Evolutionary conservation across 1,139 yeast genomes (phyloP).

Genomic region (Candida tunisiensis): DNA sequence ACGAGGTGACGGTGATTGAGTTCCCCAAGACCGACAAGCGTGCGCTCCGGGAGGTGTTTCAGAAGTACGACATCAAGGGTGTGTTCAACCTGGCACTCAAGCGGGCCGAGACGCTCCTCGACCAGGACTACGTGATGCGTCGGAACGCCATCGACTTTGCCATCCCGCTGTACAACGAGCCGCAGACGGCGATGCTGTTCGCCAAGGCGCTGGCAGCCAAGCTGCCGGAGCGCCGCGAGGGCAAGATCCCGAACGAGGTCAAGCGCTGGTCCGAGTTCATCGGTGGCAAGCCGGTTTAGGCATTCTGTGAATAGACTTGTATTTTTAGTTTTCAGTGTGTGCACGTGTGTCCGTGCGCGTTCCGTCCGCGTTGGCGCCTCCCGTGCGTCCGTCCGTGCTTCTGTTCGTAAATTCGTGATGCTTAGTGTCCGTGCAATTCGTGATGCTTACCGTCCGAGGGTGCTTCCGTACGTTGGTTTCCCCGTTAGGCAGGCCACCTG

Average conservation of each 20-base stretch:
- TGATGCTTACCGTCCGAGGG: too few species aligned
- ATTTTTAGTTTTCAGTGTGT: too few species aligned
- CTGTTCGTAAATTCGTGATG: too few species aligned
- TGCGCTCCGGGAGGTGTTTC: conserved; percentile 84
- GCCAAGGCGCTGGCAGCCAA: conserved; percentile 69
- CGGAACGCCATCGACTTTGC: conserved; percentile 98
- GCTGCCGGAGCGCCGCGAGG: conserved; percentile 28
- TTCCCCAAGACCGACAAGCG: conserved; percentile 91
- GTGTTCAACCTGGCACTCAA: conserved; percentile 86
- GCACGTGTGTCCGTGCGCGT: too few species aligned
- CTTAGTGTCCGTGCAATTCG: too few species aligned
- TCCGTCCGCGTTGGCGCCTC: too few species aligned
- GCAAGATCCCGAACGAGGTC: conserved; percentile 63
- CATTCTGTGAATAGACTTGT: background rate
- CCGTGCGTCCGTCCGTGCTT: too few species aligned
- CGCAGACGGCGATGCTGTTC: conserved; percentile 77
- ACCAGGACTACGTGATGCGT: conserved; percentile 93
- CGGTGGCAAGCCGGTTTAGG: conserved; percentile 71
- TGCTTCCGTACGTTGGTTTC: too few species aligned
- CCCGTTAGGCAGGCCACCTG: too few species aligned
- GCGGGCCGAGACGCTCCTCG: conserved; percentile 71
- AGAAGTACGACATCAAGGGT: conserved; percentile 61
- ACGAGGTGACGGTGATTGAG: conserved; percentile 46
- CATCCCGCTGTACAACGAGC: conserved; percentile 91
- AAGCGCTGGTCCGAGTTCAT: conserved; percentile 93